Base-by-base conservation (phyloP, 2,329 filamentous ascomycete genomes). In the Keithomyces neogunnii region DNA sequence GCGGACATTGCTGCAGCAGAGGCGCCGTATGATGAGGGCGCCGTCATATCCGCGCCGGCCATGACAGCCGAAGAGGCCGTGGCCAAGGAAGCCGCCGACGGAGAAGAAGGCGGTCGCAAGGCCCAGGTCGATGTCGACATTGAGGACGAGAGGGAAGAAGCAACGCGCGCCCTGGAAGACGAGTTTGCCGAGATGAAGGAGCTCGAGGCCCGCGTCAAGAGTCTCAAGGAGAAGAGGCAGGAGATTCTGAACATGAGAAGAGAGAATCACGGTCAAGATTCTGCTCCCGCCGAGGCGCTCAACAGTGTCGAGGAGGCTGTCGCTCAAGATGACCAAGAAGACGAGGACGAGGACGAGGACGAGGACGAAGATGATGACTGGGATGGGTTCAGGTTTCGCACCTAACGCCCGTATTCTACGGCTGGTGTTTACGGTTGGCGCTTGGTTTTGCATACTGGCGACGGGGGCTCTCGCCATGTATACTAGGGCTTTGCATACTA, bases 141-240 rank as follows among this genome's bases (percentile, higher is more conserved):
- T 1, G 78, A 78, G 51, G 85, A 84, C 39, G 87, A 90, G 63
- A 80, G 80, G 51, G 88, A 93, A 63, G 88, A 93, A 60, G 88
- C 88, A 1, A 80, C 78, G 42, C 76, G 85, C 28, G 82, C 85
- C 32, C 69, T 91, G 51, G 85, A 89, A 66, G 81, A 84, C 40
- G 88, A 92, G 65, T 86, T 92, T 57, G 87, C 89, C 52, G 84
- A 90, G 63, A 92, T 92, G 88, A 84, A 87, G 62, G 80, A 84
- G 62, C 75, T 92, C 45, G 88, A 92, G 65, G 80, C 81, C 48
- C 78, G 87, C 5, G 85, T 92, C 10, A 74, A 76, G 53, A 76
- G 74, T 54, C 67, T 92, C 50, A 85, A 87, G 63, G 82, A 88
- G 62, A 82, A 81, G 65, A 74, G 87, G 45, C 88, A 91, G 62